Conservation (phyloP, 139 green algal species). For the Coelastrella sp. region DNA sequence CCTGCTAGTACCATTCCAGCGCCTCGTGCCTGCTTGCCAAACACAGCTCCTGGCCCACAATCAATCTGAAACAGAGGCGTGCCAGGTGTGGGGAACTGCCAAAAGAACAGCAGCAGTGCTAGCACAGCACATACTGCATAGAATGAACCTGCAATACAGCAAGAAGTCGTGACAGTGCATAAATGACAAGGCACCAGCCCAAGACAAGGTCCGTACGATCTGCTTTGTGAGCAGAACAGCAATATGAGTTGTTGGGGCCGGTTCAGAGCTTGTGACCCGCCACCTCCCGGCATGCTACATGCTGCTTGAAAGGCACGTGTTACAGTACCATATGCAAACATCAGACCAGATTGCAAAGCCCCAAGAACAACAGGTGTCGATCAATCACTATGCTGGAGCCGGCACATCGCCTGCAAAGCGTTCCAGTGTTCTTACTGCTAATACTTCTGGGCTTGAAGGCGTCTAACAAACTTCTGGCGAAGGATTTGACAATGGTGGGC, state of each 20-base stretch:
- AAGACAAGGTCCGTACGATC: too few species aligned
- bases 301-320: too few species aligned
- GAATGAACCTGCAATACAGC: not conserved
- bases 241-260: not conserved
- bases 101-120: not conserved
- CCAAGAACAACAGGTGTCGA: too few species aligned
- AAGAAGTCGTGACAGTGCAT: not conserved
- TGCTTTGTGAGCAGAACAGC: not conserved
- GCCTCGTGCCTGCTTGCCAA: constrained; percentile 12
- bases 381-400: not conserved
- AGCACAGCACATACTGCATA: not conserved
- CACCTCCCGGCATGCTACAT: too few species aligned
- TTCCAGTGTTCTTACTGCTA: not conserved
- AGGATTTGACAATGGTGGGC: not conserved
- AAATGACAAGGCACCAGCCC: not conserved
- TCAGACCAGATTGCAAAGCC: too few species aligned
- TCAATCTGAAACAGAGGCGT: constrained; percentile 5
- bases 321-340: too few species aligned
- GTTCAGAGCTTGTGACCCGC: not conserved
- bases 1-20: constrained; percentile 26
- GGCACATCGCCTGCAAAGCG: not conserved
- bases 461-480: not conserved
- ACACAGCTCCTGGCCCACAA: not conserved
- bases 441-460: not conserved
- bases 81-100: constrained; percentile 27